Conservation (phyloP, 192 early-diverging fungal genomes). For the Phlyctochytrium bullatum region DNA sequence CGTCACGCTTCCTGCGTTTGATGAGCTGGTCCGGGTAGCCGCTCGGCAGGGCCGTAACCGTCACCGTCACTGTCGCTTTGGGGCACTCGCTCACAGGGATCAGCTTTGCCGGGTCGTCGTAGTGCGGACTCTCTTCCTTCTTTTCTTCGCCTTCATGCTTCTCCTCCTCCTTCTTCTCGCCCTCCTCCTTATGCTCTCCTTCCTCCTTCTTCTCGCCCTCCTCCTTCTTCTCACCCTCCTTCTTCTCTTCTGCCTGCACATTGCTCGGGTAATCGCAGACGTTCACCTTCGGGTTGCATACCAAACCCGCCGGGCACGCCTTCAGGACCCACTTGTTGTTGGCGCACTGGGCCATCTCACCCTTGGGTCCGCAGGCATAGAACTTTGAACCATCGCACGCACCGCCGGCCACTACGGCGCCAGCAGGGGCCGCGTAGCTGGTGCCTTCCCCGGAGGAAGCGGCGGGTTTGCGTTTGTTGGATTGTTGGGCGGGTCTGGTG, state of each 20-base stretch:
- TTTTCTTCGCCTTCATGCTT: neutral
- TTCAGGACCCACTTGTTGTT: neutral
- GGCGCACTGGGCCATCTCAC: neutral
- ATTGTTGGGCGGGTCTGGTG: too few relatives aligned
- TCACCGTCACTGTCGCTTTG: neutral
- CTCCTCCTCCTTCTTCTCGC: neutral
- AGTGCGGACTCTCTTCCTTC: too few relatives aligned
- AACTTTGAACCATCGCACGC: neutral
- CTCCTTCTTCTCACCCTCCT: neutral
- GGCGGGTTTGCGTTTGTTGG: neutral
- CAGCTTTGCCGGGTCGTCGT: neutral
- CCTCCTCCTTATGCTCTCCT: neutral
- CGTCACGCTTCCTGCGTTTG: neutral
- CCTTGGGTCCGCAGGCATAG: neutral
- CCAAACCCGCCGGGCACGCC: neutral
- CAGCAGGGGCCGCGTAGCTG: neutral
- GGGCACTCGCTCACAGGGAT: neutral
- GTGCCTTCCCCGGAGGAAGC: neutral
- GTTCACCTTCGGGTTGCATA: neutral
- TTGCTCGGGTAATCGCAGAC: constrained; percentile 1
- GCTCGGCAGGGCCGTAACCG: neutral
- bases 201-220: neutral
- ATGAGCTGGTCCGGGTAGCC: neutral
- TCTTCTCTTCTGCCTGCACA: neutral
- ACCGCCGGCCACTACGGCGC: neutral